A percentile compares a stretch with the other conserved stretches of the same genome.
Conservation (phyloP, 2,329 filamentous ascomycete species). For the Microsporum ferrugineum region DNA sequence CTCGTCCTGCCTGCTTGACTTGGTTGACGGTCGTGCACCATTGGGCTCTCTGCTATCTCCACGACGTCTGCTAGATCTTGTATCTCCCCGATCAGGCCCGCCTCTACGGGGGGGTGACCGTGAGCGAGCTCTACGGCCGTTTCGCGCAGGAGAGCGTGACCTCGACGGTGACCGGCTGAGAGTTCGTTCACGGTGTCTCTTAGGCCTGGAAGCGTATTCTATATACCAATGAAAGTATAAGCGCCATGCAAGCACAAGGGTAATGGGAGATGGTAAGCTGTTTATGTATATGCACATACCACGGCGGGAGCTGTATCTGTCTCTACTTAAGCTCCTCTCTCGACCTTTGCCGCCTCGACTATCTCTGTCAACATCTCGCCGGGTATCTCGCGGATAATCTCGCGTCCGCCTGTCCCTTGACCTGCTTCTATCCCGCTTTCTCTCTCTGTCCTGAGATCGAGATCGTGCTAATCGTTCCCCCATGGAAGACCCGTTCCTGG, state of each 20-base stretch:
- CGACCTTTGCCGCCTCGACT: slow-evolving; percentile 31
- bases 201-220: background rate
- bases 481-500: slow-evolving; percentile 25
- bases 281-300: slow-evolving; percentile 22
- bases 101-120: slow-evolving; percentile 28
- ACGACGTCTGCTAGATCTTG: slow-evolving; percentile 21
- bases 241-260: background rate
- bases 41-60: slow-evolving; percentile 18
- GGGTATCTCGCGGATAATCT: slow-evolving; percentile 23
- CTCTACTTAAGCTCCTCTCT: slow-evolving; percentile 21
- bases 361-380: slow-evolving; percentile 31
- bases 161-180: slow-evolving; percentile 23
- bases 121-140: slow-evolving; percentile 26
- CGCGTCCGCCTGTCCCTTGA: slow-evolving; percentile 31
- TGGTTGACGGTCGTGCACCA: slow-evolving; percentile 19
- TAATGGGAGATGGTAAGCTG: background rate
- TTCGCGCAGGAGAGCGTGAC: slow-evolving; percentile 23
- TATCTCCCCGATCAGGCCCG: slow-evolving; percentile 24
- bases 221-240: background rate
- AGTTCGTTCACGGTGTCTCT: slow-evolving; percentile 15
- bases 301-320: slow-evolving; percentile 27
- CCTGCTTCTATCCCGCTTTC: slow-evolving; percentile 33
- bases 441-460: slow-evolving; percentile 27
- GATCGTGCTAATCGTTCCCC: slow-evolving; percentile 33
- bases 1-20: slow-evolving; percentile 21